phyloP scores from a whole-genome alignment of 768 basidiomycete genomes.

The Tremella yokohamensis region DNA sequence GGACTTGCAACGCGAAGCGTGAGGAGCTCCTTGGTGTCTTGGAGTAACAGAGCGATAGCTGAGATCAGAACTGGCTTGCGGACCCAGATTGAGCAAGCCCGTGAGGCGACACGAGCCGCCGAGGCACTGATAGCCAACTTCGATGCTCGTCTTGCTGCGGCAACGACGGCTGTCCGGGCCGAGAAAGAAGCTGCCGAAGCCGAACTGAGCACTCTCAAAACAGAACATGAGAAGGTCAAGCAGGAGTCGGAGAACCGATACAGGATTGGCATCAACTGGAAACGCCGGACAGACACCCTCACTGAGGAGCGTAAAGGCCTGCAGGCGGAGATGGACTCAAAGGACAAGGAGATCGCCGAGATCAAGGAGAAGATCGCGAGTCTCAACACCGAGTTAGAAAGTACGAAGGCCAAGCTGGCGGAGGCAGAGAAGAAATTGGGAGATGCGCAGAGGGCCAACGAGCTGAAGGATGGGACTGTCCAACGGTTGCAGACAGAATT shows the following conservation, averaged over 20 bases:
- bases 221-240: conserved; percentile 25
- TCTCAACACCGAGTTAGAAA: conserved; percentile 24
- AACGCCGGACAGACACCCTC: conserved; percentile 22
- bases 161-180: conserved; percentile 28
- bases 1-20: conserved; percentile 76
- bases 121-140: conserved; percentile 29
- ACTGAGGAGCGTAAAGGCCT: conserved; percentile 12
- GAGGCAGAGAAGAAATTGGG: conserved; percentile 34
- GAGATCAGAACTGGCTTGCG: conserved; percentile 36
- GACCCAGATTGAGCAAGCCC: conserved; percentile 33
- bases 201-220: conserved; percentile 27
- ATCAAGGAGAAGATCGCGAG: conserved; percentile 10
- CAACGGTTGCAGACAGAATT: conserved; percentile 36
- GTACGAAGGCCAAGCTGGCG: conserved; percentile 19
- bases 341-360: conserved; percentile 32
- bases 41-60: background rate
- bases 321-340: conserved; percentile 7
- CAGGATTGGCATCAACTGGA: conserved; percentile 38
- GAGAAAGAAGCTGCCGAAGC: conserved; percentile 33
- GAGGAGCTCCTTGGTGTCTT: conserved; percentile 37
- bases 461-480: conserved; percentile 33
- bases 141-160: conserved; percentile 30
- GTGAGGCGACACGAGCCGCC: conserved; percentile 33
- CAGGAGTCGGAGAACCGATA: conserved; percentile 23
- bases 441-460: conserved; percentile 16